These are phyloP conservation scores for Penicillium silybi DNA, from an alignment of 495 filamentous ascomycete species.

Conservation along the genomic window DNA sequence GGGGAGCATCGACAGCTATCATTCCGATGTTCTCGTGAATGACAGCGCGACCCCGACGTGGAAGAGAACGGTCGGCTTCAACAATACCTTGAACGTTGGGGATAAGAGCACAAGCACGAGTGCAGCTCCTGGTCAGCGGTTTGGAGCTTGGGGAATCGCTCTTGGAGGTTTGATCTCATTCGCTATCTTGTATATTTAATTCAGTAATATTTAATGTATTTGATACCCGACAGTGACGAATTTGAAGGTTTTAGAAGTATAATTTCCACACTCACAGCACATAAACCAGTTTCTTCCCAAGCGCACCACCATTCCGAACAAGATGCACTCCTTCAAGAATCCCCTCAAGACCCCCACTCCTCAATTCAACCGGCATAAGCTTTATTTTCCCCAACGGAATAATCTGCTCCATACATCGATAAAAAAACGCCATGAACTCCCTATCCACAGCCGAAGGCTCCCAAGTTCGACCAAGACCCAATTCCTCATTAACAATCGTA, in stretches of 20 bases:
- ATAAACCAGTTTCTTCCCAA: neutral
- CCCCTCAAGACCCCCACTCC: neutral
- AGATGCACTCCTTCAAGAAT: neutral
- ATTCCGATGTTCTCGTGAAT: conserved; percentile 11
- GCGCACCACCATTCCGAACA: neutral
- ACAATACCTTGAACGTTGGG: conserved; percentile 4
- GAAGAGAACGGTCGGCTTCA: conserved; percentile 11
- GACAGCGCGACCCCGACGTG: conserved; percentile 7
- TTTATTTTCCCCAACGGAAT: neutral
- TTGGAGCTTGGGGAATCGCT: neutral
- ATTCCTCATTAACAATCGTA: neutral
- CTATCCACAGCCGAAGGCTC: neutral
- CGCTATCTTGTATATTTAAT: neutral
- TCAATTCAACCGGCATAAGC: neutral
- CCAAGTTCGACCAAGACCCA: neutral
- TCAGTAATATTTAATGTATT: neutral
- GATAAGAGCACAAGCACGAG: neutral
- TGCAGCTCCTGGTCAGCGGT: neutral
- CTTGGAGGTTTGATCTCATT: neutral
- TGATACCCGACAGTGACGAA: neutral
- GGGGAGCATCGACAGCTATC: conserved; percentile 7
- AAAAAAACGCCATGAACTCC: neutral
- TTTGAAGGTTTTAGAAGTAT: neutral
- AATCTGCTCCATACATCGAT: neutral
- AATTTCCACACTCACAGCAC: neutral